Conservation (phyloP, 257 asterid genomes). For the Solanum pinnatisectum region DNA sequence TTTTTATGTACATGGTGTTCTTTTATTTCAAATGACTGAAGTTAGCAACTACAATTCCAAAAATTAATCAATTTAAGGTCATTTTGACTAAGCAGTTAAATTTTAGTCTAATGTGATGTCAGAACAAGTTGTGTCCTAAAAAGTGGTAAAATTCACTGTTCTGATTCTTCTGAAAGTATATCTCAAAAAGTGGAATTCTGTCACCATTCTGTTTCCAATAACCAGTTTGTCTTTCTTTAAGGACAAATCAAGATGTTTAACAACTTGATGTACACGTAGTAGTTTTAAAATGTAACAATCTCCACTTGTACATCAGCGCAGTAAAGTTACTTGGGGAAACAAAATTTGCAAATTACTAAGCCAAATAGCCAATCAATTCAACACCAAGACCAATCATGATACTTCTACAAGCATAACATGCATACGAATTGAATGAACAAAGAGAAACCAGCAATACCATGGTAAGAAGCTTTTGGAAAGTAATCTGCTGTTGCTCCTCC, state of each 20-base stretch:
- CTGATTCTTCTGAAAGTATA: background rate
- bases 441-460: slow-evolving; percentile 36
- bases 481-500: slow-evolving; percentile 72
- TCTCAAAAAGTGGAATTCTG: background rate
- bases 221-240: background rate
- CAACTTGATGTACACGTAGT: background rate
- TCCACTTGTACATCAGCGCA: background rate
- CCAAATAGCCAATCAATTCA: background rate
- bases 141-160: background rate
- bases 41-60: background rate
- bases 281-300: background rate
- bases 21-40: background rate
- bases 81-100: background rate
- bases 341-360: background rate
- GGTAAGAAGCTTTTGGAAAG: slow-evolving; percentile 66
- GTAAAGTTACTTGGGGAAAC: background rate
- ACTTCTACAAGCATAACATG: background rate
- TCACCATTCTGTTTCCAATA: background rate
- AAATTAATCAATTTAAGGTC: background rate
- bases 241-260: background rate
- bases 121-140: background rate
- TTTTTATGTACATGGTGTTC: background rate
- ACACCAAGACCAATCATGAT: background rate
- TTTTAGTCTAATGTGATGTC: background rate
- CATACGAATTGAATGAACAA: background rate